Evolutionary conservation across 129 eudicot genomes (phyloP), one percentile per base, ranked within the genome.

Genomic region (Flaveria trinervia): DNA sequence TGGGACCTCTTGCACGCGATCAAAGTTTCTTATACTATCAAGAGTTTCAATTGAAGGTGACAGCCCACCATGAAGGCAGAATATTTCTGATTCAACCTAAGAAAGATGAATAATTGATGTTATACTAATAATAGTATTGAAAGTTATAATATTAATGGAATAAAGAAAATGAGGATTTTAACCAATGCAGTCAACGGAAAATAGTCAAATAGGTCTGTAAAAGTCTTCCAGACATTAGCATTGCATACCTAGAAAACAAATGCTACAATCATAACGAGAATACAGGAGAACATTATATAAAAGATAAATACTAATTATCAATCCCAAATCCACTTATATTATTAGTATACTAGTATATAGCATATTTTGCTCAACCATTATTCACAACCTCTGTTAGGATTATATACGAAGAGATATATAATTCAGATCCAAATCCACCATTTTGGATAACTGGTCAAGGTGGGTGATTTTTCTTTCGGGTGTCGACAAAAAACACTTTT

Each of bases 1-100:
- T 57, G 96, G 96, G 65, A 92, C 98, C 74, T 92, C 98, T 88
- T 90, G 98, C n/a, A 92, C 94, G 71, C 96, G 96, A 43, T 92
- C 98, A 78, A 92, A 90, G 68, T 86, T 90, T 65, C 98, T 84
- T 77, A 92, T 92, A 65, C 83, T 86, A 70, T 92, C 96, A 64
- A 88, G 94, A 15, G 93, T 92, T 77, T 90, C 96, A 82, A 92
- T 82, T 26, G 98, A 89, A 13, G 98, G 98, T 39, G 98, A 92
- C 76, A 92, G 80, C 41, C 98, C 96, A 77, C 96, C 98, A 83
- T 89, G 96, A 77, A 89, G 89, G 57, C 96, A 92, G 71, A 92
- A 92, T 70, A 89, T 92, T 77, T 92, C 96, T 14, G 93, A 92
- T 78, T 92, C 97, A 79, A 92, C 97, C 97, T 89, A 72, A 14